phyloP scores from a whole-genome alignment of 2,329 filamentous ascomycete genomes.

The Didymellaceae sp. region DNA sequence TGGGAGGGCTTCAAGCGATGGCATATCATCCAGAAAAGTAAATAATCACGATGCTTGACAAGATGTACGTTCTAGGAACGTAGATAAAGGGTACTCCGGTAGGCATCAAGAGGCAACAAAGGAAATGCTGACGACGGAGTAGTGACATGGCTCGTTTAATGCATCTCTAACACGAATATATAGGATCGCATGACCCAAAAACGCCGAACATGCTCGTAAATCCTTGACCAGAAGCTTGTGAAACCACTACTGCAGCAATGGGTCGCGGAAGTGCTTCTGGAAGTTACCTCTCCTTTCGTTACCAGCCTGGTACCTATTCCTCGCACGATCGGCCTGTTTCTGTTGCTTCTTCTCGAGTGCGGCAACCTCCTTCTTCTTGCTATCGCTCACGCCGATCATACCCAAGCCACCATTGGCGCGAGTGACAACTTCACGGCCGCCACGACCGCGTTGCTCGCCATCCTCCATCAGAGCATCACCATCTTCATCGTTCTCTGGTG shows the following conservation, averaged over 20 bases:
- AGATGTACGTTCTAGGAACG: no score
- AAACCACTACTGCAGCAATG: slow-evolving; percentile 56
- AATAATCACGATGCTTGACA: no score
- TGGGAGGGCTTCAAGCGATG: no score
- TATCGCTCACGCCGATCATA: slow-evolving; percentile 78
- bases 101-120: background rate
- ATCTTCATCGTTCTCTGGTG: slow-evolving; percentile 51
- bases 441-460: slow-evolving; percentile 40
- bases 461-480: slow-evolving; percentile 36
- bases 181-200: slow-evolving; percentile 5
- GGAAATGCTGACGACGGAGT: background rate
- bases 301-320: slow-evolving; percentile 67
- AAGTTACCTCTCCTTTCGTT: slow-evolving; percentile 77
- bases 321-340: slow-evolving; percentile 67
- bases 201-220: slow-evolving; percentile 17
- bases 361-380: slow-evolving; percentile 72
- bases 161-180: slow-evolving; percentile 7
- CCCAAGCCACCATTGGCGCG: slow-evolving; percentile 76
- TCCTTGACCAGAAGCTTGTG: background rate
- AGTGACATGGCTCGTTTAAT: slow-evolving; percentile 9
- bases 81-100: background rate
- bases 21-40: no score
- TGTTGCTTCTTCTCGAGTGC: slow-evolving; percentile 72
- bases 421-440: slow-evolving; percentile 56
- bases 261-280: slow-evolving; percentile 76